Base-by-base conservation (phyloP, 305 asterid genomes). In the Fraxinus angustifolia region DNA sequence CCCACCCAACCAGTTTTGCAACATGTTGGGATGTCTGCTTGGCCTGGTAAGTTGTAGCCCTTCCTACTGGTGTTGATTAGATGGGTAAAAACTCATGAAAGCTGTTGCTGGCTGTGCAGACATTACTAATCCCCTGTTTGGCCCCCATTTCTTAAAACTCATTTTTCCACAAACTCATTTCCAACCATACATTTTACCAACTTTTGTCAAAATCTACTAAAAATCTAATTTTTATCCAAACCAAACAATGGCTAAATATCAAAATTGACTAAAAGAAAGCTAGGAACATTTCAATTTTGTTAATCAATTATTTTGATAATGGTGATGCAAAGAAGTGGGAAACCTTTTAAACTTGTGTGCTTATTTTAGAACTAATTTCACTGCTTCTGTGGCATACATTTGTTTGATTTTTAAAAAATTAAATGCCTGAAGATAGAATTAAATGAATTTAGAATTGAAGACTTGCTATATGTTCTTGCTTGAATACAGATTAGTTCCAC, bases 1-100 rank as follows among this genome's bases (percentile, higher is more conserved):
- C 97, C 97, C 65, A 94, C 97, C 8, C 96, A 92, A 82, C 96
- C 97, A 73, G 97, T 94, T 83, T 80, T 94, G 85, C 91, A 93
- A 88, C 98, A 93, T 88, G 78, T 90, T 53, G 98, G 98, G 81
- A 91, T 93, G 92, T 87, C 98, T 84, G 97, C 96, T 77, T 94
- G 98, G 98, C 98, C 96, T 87, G 97, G 98, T 94, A 86, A 86
- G 87, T 78, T 77, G 65, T 81, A 77, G 72, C 83, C 75, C 84
- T 65, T 83, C 87, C 65, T 80, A 83, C 65, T 28, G 79, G 74
- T 50, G 80, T 82, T 81, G 81, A 81, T 78, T 83, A 62, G 77
- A 79, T 77, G 48, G 80, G 80, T 83, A 75, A 78, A 79, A 42
- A 34, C 36, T 80, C 73, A 80, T 40, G 73, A 79, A 53, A 53